Evolutionary conservation across 495 filamentous ascomycete genomes (phyloP).

Genomic region (Ascodesmis nigricans): DNA sequence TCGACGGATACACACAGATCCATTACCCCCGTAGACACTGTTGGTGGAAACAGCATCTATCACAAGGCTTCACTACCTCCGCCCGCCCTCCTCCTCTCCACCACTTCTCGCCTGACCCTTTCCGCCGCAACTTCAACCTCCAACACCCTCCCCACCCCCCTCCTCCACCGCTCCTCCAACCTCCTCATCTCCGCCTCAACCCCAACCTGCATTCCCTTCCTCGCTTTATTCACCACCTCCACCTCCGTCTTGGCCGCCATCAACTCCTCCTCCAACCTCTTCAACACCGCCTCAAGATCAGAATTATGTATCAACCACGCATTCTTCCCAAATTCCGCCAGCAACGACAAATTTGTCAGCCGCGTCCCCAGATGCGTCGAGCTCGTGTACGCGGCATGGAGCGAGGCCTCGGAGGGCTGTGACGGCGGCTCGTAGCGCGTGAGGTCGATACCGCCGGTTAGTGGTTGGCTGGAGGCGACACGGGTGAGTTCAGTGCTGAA

Average conservation of each 20-base stretch:
- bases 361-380: conserved; percentile 44
- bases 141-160: conserved; percentile 44
- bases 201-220: conserved; percentile 47
- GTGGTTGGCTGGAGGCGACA: conserved; percentile 31
- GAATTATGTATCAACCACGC: conserved; percentile 74
- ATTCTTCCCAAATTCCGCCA: conserved; percentile 68
- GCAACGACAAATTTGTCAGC: conserved; percentile 44
- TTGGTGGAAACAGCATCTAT: too few relatives aligned
- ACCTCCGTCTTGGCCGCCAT: conserved; percentile 37
- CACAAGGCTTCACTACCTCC: too few relatives aligned
- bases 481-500: conserved; percentile 41
- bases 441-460: conserved; percentile 47
- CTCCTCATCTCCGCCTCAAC: conserved; percentile 42
- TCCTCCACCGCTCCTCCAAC: conserved; percentile 52
- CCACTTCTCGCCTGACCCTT: conserved; percentile 38
- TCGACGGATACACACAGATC: too few relatives aligned
- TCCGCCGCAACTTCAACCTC: conserved; percentile 61
- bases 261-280: conserved; percentile 54
- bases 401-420: conserved; percentile 17
- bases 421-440: conserved; percentile 55
- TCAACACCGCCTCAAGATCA: conserved; percentile 50
- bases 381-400: conserved; percentile 34
- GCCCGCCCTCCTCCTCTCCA: too few relatives aligned
- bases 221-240: conserved; percentile 46
- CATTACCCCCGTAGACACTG: too few relatives aligned